Evolutionary conservation across 129 eudicot genomes (phyloP).

Genomic region (Escallonia rubra): DNA sequence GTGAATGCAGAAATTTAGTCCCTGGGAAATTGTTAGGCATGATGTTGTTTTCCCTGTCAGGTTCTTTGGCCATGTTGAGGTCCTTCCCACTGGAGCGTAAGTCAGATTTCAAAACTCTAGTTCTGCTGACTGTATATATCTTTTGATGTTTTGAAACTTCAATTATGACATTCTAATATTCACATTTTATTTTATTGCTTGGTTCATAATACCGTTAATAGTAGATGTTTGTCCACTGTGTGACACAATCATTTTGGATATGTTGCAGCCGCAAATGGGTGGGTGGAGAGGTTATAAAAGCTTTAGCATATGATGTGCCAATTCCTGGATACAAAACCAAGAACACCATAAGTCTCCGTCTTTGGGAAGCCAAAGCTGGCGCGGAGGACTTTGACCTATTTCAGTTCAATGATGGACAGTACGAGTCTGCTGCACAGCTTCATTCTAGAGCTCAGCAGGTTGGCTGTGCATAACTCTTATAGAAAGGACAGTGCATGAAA

Average conservation of each 20-base stretch:
- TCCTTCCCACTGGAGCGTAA: conserved; percentile 88
- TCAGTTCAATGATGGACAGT: conserved; percentile 92
- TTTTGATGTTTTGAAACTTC: neutral
- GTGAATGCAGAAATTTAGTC: conserved; percentile 85
- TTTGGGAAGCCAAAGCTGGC: conserved; percentile 98
- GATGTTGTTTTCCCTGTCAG: conserved; percentile 88
- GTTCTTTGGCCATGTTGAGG: conserved; percentile 94
- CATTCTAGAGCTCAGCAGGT: conserved; percentile 98
- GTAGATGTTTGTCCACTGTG: neutral
- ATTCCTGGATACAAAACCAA: conserved; percentile 98
- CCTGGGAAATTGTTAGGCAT: conserved; percentile 95
- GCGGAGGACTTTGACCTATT: conserved; percentile 80
- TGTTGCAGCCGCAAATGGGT: conserved; percentile 82
- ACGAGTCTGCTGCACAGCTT: conserved; percentile 79
- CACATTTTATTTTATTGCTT: neutral
- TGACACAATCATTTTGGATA: conserved; percentile 3
- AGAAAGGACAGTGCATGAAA: neutral
- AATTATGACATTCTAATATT: neutral
- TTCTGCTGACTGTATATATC: conserved; percentile 1
- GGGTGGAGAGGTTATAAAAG: conserved; percentile 91
- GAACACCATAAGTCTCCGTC: conserved; percentile 96
- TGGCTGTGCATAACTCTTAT: conserved; percentile 5
- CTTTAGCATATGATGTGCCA: conserved; percentile 95
- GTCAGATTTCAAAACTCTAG: conserved; percentile 22
- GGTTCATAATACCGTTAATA: neutral